A percentile compares a stretch with the other conserved stretches of the same genome.
phyloP scores from a whole-genome alignment of 1,284 basidiomycete genomes.

The Melampsora larici-populina region DNA sequence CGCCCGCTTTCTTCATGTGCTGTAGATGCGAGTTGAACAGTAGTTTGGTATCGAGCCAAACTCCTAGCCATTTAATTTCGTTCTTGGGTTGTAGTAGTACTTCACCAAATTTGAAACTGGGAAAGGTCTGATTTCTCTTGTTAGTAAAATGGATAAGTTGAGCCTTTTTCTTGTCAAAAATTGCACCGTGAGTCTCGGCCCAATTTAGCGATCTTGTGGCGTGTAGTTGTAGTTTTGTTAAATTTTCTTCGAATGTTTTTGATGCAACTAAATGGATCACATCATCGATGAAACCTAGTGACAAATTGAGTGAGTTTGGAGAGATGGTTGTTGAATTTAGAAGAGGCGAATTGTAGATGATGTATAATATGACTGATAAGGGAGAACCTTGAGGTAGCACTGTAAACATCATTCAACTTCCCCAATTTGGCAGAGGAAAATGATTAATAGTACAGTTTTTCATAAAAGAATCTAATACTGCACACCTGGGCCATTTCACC shows the following conservation, averaged over 20 bases:
- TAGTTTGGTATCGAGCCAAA: slow-evolving; percentile 15
- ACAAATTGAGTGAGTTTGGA: background rate
- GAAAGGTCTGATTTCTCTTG: background rate
- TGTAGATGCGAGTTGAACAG: background rate
- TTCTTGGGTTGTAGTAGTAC: background rate
- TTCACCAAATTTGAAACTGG: background rate
- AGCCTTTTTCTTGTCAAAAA: slow-evolving; percentile 35
- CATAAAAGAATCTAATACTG: no score
- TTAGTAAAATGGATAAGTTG: slow-evolving; percentile 2
- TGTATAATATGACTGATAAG: background rate
- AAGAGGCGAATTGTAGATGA: background rate
- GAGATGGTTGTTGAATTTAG: background rate
- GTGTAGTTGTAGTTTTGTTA: background rate
- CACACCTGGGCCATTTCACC: no score
- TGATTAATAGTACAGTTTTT: no score
- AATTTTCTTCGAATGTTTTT: background rate
- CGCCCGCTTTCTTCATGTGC: background rate
- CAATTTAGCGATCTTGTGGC: background rate
- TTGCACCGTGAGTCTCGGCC: background rate
- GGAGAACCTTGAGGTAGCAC: no score
- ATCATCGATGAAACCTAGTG: slow-evolving; percentile 32
- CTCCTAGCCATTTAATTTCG: background rate
- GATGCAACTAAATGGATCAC: slow-evolving; percentile 1
- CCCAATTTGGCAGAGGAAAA: no score
- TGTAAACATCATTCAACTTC: no score